Evolutionary conservation across 805 yeast species (phyloP).

Genomic region (Clavispora asparagi): DNA sequence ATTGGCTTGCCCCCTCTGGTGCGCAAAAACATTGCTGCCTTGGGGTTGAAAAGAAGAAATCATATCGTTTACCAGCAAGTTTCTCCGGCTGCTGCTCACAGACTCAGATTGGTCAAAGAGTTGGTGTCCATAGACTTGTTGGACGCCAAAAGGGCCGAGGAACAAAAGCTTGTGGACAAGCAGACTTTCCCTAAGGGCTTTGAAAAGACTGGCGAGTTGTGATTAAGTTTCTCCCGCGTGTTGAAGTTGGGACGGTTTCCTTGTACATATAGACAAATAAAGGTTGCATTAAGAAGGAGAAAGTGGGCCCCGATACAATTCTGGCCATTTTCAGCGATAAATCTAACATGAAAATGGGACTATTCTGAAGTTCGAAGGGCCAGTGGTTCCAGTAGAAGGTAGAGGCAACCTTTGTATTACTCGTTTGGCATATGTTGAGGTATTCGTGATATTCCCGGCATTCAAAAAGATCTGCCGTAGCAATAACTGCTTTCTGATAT

Average conservation of each 20-base stretch:
- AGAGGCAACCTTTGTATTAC: no score
- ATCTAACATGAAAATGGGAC: no score
- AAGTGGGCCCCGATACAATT: no score
- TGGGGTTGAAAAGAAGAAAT: conserved; percentile 75
- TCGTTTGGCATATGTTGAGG: no score
- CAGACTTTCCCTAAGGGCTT: conserved; percentile 12
- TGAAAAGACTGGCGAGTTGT: conserved; percentile 12
- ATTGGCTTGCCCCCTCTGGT: conserved; percentile 76
- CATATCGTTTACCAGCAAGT: conserved; percentile 68
- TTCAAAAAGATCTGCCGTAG: no score
- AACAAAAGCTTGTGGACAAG: conserved; percentile 7
- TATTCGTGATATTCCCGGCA: no score
- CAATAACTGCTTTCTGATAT: no score
- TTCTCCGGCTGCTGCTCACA: conserved; percentile 79
- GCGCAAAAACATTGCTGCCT: conserved; percentile 57
- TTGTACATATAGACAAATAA: not conserved
- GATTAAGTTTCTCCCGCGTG: not conserved
- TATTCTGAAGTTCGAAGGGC: no score
- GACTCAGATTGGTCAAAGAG: conserved; percentile 78
- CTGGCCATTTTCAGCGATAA: no score
- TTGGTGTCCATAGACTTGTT: conserved; percentile 76
- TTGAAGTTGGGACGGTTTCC: not conserved
- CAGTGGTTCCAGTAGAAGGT: no score
- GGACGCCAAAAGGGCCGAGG: conserved; percentile 23
- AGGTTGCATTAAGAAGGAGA: not conserved